Base-by-base conservation (phyloP, 1,139 yeast species). In the Scheffersomyces cryptocercus region DNA sequence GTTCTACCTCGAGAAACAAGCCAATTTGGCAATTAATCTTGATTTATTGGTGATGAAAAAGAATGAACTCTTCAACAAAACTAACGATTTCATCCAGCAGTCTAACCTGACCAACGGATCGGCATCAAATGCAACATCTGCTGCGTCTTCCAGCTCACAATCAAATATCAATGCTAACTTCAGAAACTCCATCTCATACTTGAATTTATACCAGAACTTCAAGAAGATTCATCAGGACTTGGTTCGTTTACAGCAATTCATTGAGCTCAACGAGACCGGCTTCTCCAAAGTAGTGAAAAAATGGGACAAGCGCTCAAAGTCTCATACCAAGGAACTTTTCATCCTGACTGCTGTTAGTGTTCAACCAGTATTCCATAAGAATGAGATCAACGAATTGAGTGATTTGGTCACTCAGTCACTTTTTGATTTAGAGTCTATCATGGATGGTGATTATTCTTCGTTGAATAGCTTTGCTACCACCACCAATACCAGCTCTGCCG, bases 291-390 rank as follows among this genome's bases (percentile, higher is more conserved):
- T 89, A 29, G 79, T 93, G 55, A 93, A 93, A 62, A 93, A 93
- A 68, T 93, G 99, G 99, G 99, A 93, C 65, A 93, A 93, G 65
- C 75, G 98, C 48, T 89, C 97, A 14, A 90, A 91, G 56, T 88
- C 96, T 2, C 96, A 89, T 54, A 91, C 97, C 8, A 90, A 90
- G 61, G 99, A 93, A 62, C 74, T 93, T 42, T 93, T 91, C 61
- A 76, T 93, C 37, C 84, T 89, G 40, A 84, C 97, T 0, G 97
- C 97, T 0, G 97, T 93, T 9, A 89, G 89, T 50, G 96, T 93
- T 2, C 99, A 93, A 62, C 99, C 99, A 0, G 95, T 91, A 11
- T 93, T 93, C 68, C 96, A 95, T 59, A 81, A 95, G 51, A 86
- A 87, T 51, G 95, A 88, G 55, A 85, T 91, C 42, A 87, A 95